Evolutionary conservation across 1,284 basidiomycete species (phyloP).

Genomic region (Phellopilus nigrolimitatus): DNA sequence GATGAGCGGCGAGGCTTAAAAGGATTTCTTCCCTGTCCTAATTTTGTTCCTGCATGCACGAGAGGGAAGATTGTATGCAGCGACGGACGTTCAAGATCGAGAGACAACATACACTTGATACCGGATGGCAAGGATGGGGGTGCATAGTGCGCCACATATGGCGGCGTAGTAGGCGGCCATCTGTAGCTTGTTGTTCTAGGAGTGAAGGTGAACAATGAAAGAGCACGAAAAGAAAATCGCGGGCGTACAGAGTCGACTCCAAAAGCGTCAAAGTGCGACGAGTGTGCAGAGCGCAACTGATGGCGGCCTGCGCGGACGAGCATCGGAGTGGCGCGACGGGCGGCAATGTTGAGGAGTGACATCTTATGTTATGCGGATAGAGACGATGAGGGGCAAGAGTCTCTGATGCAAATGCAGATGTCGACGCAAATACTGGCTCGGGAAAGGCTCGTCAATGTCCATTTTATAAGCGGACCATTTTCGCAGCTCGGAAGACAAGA

Average conservation of each 20-base stretch:
- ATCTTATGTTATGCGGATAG: neutral
- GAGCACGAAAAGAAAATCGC: neutral
- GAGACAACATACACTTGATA: constrained; percentile 9
- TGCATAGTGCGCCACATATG: constrained; percentile 3
- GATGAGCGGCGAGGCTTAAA: no score
- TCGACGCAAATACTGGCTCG: neutral
- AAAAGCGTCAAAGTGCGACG: constrained; percentile 15
- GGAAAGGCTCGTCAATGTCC: no score
- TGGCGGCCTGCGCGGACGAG: constrained; percentile 8
- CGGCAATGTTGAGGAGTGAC: constrained; percentile 11
- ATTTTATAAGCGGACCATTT: no score
- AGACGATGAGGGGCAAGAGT: neutral
- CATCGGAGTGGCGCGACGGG: constrained; percentile 10
- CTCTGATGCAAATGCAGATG: neutral
- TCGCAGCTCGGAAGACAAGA: no score
- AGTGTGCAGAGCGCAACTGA: constrained; percentile 9
- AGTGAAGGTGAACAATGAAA: neutral
- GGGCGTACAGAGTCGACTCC: constrained; percentile 13
- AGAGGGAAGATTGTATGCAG: neutral
- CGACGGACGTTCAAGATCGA: neutral
- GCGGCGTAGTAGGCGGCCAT: constrained; percentile 9
- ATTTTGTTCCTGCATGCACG: constrained; percentile 1
- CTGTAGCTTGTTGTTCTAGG: constrained; percentile 16
- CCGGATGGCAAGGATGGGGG: constrained; percentile 8
- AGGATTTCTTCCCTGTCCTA: no score